Conservation (phyloP, 108 stramenopile species). For the Discostella pseudostelligera region DNA sequence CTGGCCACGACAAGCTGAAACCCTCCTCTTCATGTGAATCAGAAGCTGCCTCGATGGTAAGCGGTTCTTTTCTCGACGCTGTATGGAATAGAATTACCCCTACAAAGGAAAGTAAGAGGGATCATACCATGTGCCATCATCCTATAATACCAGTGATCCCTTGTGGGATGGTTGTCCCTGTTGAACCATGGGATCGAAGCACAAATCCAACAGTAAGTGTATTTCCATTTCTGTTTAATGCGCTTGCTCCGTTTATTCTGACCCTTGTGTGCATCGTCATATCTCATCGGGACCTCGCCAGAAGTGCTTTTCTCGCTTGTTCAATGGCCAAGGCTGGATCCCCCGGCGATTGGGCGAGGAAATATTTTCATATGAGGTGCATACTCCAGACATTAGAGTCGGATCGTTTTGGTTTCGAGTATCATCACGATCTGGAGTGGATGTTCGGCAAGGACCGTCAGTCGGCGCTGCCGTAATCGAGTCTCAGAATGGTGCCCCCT, state of each 20-base stretch:
- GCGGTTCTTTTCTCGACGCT: constrained; percentile 41
- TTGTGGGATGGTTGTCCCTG: constrained; percentile 77
- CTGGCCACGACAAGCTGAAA: constrained; percentile 5
- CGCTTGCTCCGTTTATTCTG: not conserved
- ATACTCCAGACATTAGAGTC: constrained; percentile 64
- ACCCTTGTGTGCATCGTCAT: not conserved
- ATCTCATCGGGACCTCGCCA: constrained; percentile 6
- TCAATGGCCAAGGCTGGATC: constrained; percentile 84
- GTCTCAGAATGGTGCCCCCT: constrained; percentile 59
- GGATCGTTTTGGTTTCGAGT: constrained; percentile 90
- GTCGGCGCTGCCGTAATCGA: constrained; percentile 63
- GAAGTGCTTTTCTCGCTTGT: constrained; percentile 61
- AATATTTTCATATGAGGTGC: constrained; percentile 25
- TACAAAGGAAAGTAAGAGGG: constrained; percentile 32
- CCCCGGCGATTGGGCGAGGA: constrained; percentile 44
- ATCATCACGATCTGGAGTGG: constrained; percentile 55
- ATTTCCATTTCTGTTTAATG: not conserved
- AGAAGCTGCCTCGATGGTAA: constrained; percentile 26
- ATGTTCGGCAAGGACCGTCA: constrained; percentile 78
- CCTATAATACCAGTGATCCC: constrained; percentile 36
- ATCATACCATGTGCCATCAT: not conserved
- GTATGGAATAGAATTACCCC: constrained; percentile 47
- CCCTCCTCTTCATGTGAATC: constrained; percentile 31
- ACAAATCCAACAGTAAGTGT: constrained; percentile 4
- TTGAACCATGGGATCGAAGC: constrained; percentile 51